Base-by-base conservation (phyloP, 805 yeast genomes). In the Starmera dryadoides region DNA sequence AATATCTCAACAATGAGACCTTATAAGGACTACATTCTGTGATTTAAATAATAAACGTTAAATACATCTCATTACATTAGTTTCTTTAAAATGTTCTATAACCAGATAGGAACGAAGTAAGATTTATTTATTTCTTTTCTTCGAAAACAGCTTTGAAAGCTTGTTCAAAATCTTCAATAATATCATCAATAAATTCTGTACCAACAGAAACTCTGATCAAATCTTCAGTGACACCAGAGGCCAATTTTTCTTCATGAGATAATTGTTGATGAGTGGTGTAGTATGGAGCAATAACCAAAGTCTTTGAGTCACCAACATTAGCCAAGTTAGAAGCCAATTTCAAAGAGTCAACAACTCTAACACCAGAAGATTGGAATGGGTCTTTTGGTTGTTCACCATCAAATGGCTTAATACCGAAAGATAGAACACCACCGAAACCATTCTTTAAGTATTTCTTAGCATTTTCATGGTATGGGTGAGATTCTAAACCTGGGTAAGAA, bases 181-280 rank as follows among this genome's bases (percentile, higher is more conserved):
- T 77, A 58, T 91, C 98, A 49, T 88, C 95, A 55, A 88, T 83
- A 60, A 76, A 80, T 68, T 89, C 98, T 39, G 87, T 82, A 58
- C 98, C 98, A 35, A 86, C 85, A 34, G 95, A 78, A 34, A 87
- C 81, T 68, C 98, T 81, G 53, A 91, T 79, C 56, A 87, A 74
- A 49, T 86, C 96, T 52, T 83, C 80, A 40, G 93, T 76, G 42
- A 91, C 97, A 64, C 97, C 97, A 36, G 94, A 72, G 12, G 82
- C 78, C 32, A 65, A 41, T 66, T 86, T 86, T 69, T 87, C 97
- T 48, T 79, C 84, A 34, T 85, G 87, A 32, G 69, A 63, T 56
- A 91, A 74, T 69, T 93, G 98, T 61, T 87, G 89, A 65, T 91
- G 98, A 20, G 98, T 91, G 31, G 98, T 93, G 65, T 76, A 87